phyloP scores from a whole-genome alignment of 2,329 filamentous ascomycete genomes.

The Diplocarpon rosae region DNA sequence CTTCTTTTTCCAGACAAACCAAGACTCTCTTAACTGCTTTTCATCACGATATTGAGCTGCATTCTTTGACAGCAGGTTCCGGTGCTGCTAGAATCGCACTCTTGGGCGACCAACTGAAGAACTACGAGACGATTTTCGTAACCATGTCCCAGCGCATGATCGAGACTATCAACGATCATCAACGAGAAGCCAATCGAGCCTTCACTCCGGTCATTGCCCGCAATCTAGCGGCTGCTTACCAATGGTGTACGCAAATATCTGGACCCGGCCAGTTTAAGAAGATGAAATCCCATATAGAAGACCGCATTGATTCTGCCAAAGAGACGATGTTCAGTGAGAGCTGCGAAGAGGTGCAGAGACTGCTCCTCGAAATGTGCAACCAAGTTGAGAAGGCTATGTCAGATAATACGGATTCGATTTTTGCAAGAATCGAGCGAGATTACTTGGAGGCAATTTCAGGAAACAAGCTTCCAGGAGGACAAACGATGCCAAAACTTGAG shows the following conservation, averaged over 20 bases:
- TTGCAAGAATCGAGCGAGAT: constrained; percentile 25
- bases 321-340: constrained; percentile 41
- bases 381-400: constrained; percentile 20
- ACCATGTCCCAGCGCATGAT: constrained; percentile 28
- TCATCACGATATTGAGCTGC: constrained; percentile 32
- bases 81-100: constrained; percentile 31
- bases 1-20: constrained; percentile 27
- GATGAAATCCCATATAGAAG: constrained; percentile 32
- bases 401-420: constrained; percentile 25
- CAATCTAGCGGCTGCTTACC: constrained; percentile 37
- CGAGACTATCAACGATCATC: constrained; percentile 32
- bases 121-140: constrained; percentile 32
- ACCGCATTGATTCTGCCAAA: no score
- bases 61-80: constrained; percentile 29
- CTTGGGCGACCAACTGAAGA: constrained; percentile 23
- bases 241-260: constrained; percentile 32
- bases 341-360: constrained; percentile 30
- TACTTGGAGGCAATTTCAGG: constrained; percentile 26
- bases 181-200: constrained; percentile 42
- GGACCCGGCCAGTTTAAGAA: constrained; percentile 36
- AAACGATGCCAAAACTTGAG: constrained; percentile 23
- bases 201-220: constrained; percentile 38
- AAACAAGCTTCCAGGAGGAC: constrained; percentile 14
- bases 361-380: constrained; percentile 31
- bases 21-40: constrained; percentile 30